phyloP scores from a whole-genome alignment of 164 flowering plant genomes.

The Nymphaea thermarum region DNA sequence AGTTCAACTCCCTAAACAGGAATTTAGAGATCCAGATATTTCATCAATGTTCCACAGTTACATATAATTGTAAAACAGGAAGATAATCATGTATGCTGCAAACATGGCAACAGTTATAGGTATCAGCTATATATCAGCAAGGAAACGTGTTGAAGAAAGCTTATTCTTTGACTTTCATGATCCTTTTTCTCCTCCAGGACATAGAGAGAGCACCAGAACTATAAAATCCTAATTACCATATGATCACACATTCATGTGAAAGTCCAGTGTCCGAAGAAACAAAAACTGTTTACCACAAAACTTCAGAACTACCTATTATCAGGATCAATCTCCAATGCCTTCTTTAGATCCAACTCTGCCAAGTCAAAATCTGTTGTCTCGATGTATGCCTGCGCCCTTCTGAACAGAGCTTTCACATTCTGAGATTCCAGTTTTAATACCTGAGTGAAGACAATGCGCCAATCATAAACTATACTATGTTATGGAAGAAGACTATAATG shows the following conservation, averaged over 20 bases:
- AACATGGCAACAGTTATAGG: too few species aligned
- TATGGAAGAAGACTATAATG: too few species aligned
- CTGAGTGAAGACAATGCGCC: not conserved
- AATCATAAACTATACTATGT: too few species aligned
- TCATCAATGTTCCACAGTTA: too few species aligned
- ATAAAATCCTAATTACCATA: not conserved
- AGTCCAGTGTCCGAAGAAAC: too few species aligned
- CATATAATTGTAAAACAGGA: too few species aligned
- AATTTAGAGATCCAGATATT: too few species aligned
- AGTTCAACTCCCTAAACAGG: conserved; percentile 5
- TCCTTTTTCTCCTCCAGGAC: not conserved
- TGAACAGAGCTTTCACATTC: conserved; percentile 17
- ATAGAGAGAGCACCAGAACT: not conserved
- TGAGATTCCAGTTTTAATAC: conserved; percentile 13
- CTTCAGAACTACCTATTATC: conserved; percentile 9
- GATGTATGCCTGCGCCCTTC: conserved; percentile 19
- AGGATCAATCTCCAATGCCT: conserved; percentile 15
- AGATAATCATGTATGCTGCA: too few species aligned
- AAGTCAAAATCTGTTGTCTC: conserved; percentile 14
- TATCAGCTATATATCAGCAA: too few species aligned
- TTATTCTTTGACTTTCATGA: too few species aligned
- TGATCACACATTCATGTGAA: not conserved
- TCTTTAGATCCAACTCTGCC: conserved; percentile 18
- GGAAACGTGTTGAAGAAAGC: too few species aligned
- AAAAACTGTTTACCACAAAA: not conserved